Evolutionary conservation across 169 alveolate species (phyloP), one percentile per base, ranked within the genome.

Genomic region (Plasmodium fragile): DNA sequence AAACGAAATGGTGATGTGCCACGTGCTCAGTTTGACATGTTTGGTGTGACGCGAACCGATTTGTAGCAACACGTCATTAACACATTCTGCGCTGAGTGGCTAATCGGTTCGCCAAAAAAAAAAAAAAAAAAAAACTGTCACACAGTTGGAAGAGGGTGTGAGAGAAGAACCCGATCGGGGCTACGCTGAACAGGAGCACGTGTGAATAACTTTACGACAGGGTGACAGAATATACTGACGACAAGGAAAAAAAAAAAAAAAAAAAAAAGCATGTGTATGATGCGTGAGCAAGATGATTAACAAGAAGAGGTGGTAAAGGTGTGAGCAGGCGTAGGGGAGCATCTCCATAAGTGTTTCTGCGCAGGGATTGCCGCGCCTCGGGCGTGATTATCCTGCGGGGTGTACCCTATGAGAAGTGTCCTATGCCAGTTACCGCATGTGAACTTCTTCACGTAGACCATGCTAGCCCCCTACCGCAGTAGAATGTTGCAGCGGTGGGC

Each of bases 381-480:
- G 22, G 59, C 7, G 59, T 49, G 59, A 16, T 16, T 16, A 49
- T 49, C 59, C 59, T 49, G 22, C 4, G 59, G 0, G 59, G 22
- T 49, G 22, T 16, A 16, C 59, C 59, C 59, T 10, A 45, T 49
- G 59, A 1, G 59, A 45, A 11, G 4, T 45, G 55, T 1, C 55
- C 18, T 45, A 45, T 45, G 55, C 5, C 1, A 16, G 59, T 49
- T 49, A 0, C 59, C 59, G 25, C 7, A 16, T 49, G 59, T 49
- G 59, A 49, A 13, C 59, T 49, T 13, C 59, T 49, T 16, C 36
- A 32, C 30, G 32, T n/a, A 0, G 22, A 80, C 49, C 25, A 80
- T 80, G 85, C 53, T 80, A 80, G 22, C 59, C 32, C 71, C 72
- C 5, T 80, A 80, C 85, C 30, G 52, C 16, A 45, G 75, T n/a